A percentile compares a stretch with the other conserved stretches of the same genome.
Evolutionary conservation across 306 rosid genomes (phyloP).

Genomic region (Ziziphus jujuba): DNA sequence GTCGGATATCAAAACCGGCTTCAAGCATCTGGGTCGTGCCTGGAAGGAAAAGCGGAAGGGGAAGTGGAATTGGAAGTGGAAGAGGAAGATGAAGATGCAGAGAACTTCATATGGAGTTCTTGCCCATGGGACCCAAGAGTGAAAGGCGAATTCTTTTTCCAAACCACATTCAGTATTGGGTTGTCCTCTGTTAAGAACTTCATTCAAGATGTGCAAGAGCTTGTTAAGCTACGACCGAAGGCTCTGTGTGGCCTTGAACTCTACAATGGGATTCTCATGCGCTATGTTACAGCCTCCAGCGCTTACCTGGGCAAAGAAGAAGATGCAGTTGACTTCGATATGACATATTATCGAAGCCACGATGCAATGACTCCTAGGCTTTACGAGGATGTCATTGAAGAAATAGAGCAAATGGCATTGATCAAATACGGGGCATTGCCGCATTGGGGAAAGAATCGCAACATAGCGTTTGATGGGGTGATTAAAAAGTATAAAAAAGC

Average conservation of each 20-base stretch:
- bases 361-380: too few relatives aligned
- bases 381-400: too few relatives aligned
- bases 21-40: too few relatives aligned
- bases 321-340: too few relatives aligned
- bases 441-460: constrained; percentile 79
- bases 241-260: constrained; percentile 23
- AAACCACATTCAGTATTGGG: too few relatives aligned
- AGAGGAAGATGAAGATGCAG: neutral
- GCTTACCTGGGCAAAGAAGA: constrained; percentile 36
- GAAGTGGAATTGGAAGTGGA: too few relatives aligned
- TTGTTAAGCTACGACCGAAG: constrained; percentile 29
- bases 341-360: too few relatives aligned
- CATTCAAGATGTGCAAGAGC: constrained; percentile 31
- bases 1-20: too few relatives aligned
- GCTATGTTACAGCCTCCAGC: constrained; percentile 34
- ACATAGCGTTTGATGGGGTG: constrained; percentile 64
- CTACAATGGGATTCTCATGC: constrained; percentile 34
- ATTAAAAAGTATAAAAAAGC: too few relatives aligned
- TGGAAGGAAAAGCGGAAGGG: too few relatives aligned
- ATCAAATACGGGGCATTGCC: constrained; percentile 74
- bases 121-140: constrained; percentile 7
- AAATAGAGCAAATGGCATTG: too few relatives aligned
- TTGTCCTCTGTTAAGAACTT: constrained; percentile 30
- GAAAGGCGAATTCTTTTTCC: constrained; percentile 34
- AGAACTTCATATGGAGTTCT: neutral